A percentile compares a stretch with the other conserved stretches of the same genome.
These are phyloP conservation scores for Trametes coccinea DNA, from an alignment of 768 basidiomycete genomes.

Conservation along the genomic window DNA sequence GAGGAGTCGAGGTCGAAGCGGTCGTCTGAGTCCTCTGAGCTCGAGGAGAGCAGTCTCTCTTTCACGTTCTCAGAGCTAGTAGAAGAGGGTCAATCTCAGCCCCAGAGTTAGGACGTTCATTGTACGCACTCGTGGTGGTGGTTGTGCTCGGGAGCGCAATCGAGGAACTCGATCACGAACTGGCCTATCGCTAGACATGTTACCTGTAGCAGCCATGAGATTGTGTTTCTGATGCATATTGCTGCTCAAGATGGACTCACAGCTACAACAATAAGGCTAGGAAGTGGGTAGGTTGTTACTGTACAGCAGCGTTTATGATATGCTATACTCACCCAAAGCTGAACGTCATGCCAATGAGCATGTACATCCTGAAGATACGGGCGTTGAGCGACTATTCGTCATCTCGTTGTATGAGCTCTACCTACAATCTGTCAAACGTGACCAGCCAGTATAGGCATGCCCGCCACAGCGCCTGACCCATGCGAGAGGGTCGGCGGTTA, in stretches of 20 bases:
- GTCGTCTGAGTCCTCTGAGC: constrained; percentile 1
- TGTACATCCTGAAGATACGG: constrained; percentile 52
- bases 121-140: constrained; percentile 18
- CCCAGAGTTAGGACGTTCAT: not conserved
- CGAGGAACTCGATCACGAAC: constrained; percentile 51
- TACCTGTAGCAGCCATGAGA: constrained; percentile 40
- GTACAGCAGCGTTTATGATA: not conserved
- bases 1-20: constrained; percentile 11
- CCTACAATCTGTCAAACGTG: constrained; percentile 65
- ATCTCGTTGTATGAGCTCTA: not conserved
- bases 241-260: constrained; percentile 35
- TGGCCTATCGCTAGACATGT: constrained; percentile 58
- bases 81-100: constrained; percentile 5
- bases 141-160: constrained; percentile 15
- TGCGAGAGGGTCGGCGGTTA: constrained; percentile 41
- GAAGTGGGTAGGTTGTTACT: not conserved
- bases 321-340: constrained; percentile 56
- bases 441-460: constrained; percentile 54
- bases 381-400: not conserved
- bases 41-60: constrained; percentile 27
- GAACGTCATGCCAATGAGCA: constrained; percentile 74
- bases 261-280: constrained; percentile 50
- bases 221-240: not conserved
- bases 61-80: constrained; percentile 28
- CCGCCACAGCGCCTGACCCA: constrained; percentile 53